phyloP scores from a whole-genome alignment of 768 basidiomycete genomes.

The Udeniomyces megalosporus region DNA sequence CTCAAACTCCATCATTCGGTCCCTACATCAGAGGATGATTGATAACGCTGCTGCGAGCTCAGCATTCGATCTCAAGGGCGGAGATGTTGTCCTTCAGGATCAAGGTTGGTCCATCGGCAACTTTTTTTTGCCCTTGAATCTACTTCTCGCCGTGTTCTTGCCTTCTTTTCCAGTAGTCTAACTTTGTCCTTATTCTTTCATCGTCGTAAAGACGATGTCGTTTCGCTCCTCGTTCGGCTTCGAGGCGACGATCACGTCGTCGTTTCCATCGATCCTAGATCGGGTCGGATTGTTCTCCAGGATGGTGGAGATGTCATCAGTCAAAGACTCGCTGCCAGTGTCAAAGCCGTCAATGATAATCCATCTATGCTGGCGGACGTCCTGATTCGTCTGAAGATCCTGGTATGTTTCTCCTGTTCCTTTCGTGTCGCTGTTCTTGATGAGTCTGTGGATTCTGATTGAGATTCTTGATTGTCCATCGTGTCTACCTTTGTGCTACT shows the following conservation, averaged over 20 bases:
- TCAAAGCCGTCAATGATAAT: conserved; percentile 52
- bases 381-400: conserved; percentile 44
- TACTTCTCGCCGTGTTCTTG: not conserved
- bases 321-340: conserved; percentile 51
- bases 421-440: too few species aligned
- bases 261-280: conserved; percentile 61
- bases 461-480: too few species aligned
- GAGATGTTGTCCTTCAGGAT: conserved; percentile 6
- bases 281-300: conserved; percentile 57
- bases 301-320: conserved; percentile 69
- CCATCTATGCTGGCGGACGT: conserved; percentile 45
- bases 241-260: conserved; percentile 62
- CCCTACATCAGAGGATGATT: not conserved
- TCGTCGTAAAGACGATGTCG: not conserved
- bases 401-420: conserved; percentile 37
- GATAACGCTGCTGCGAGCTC: not conserved
- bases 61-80: not conserved
- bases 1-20: conserved; percentile 3
- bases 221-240: conserved; percentile 45
- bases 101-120: not conserved
- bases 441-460: too few species aligned
- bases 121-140: not conserved
- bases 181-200: not conserved
- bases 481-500: too few species aligned
- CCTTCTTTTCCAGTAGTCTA: too few species aligned